These are phyloP conservation scores for Fusarium caatingaense DNA, from an alignment of 2,329 filamentous ascomycete species.

Conservation along the genomic window DNA sequence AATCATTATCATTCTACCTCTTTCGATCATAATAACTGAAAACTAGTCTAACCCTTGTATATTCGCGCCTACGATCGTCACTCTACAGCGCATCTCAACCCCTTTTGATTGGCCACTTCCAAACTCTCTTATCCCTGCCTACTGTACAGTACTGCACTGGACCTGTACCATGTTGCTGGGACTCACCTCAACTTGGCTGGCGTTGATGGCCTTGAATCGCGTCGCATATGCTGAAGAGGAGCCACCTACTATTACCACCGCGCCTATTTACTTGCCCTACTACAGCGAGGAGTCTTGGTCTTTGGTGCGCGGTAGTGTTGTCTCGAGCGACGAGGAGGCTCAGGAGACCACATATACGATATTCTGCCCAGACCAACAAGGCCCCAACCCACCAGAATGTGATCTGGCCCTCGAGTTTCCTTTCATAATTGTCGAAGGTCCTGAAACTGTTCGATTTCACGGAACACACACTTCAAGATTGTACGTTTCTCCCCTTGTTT, in stretches of 20 bases:
- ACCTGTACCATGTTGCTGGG: conserved; percentile 25
- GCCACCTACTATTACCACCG: conserved; percentile 52
- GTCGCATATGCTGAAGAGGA: conserved; percentile 35
- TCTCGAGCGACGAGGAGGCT: conserved; percentile 54
- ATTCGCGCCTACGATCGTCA: neutral
- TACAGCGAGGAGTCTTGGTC: conserved; percentile 58
- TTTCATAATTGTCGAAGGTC: conserved; percentile 60
- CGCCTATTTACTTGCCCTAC: conserved; percentile 59
- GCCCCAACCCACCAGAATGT: conserved; percentile 55
- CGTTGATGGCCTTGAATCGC: conserved; percentile 44
- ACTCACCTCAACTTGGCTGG: conserved; percentile 37
- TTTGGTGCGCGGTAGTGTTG: conserved; percentile 58
- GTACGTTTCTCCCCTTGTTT: conserved; percentile 46
- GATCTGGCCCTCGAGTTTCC: conserved; percentile 60
- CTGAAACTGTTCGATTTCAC: conserved; percentile 57
- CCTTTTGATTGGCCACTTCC: conserved; percentile 13
- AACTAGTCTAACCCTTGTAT: conserved; percentile 5
- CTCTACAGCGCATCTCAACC: neutral
- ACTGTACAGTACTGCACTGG: neutral
- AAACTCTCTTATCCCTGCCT: conserved; percentile 19
- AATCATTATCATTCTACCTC: conserved; percentile 5
- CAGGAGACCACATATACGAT: conserved; percentile 60
- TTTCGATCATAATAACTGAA: conserved; percentile 5
- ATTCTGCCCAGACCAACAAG: conserved; percentile 58
- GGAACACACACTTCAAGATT: conserved; percentile 57